Percentiles rank a stretch among this genome's conserved stretches.
Conservation (phyloP, 1,284 basidiomycete genomes). For the Cryptococcus sp. region DNA sequence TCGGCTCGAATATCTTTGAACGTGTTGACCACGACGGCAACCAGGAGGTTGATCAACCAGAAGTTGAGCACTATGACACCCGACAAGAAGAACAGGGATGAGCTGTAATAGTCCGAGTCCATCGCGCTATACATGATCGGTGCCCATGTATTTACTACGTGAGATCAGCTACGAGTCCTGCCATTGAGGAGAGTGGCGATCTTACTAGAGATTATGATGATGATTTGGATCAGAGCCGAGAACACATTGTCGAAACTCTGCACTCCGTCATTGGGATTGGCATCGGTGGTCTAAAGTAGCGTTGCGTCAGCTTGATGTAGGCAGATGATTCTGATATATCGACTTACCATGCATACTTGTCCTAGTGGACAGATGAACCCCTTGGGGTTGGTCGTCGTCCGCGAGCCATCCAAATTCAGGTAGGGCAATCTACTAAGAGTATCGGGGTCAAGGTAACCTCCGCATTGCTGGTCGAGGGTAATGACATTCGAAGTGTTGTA, state of each 20-base stretch:
- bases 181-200: background rate
- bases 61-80: slow-evolving; percentile 84
- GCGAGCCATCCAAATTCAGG: slow-evolving; percentile 29
- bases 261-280: slow-evolving; percentile 69
- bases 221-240: slow-evolving; percentile 76
- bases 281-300: slow-evolving; percentile 58
- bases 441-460: slow-evolving; percentile 69
- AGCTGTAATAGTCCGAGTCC: slow-evolving; percentile 86
- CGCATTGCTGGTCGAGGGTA: slow-evolving; percentile 65
- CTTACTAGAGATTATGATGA: slow-evolving; percentile 80
- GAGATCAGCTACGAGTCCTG: too few relatives aligned
- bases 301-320: too few relatives aligned
- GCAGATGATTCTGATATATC: too few relatives aligned
- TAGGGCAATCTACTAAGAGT: slow-evolving; percentile 54
- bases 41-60: slow-evolving; percentile 92
- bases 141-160: slow-evolving; percentile 54
- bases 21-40: slow-evolving; percentile 94
- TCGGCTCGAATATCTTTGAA: slow-evolving; percentile 87
- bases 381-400: slow-evolving; percentile 62
- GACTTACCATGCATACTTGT: slow-evolving; percentile 68
- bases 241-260: slow-evolving; percentile 92
- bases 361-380: slow-evolving; percentile 81
- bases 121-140: slow-evolving; percentile 87
- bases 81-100: slow-evolving; percentile 84
- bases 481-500: slow-evolving; percentile 45